These are phyloP conservation scores for Dillenia turbinata DNA, from an alignment of 164 flowering plant genomes.

Conservation along the genomic window DNA sequence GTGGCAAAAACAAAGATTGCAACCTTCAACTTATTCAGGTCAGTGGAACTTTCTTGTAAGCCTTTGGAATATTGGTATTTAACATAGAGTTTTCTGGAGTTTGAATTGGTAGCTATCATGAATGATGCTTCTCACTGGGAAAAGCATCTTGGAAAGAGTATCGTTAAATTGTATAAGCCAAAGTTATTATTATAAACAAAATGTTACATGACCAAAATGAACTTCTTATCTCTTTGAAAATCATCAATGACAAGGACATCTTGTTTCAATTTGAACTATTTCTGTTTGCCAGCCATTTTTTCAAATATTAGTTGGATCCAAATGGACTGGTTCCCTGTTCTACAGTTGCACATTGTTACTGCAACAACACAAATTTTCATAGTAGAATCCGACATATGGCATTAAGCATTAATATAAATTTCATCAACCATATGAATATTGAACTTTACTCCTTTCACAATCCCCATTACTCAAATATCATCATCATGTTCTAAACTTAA, in stretches of 20 bases:
- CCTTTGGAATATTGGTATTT: too few species aligned
- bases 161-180: too few species aligned
- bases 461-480: slow-evolving; percentile 4
- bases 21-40: too few species aligned
- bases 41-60: too few species aligned
- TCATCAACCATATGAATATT: slow-evolving; percentile 4
- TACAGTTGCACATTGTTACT: not conserved
- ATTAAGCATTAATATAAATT: slow-evolving; percentile 7
- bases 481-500: not conserved
- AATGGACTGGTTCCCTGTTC: not conserved
- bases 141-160: too few species aligned
- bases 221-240: too few species aligned
- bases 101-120: too few species aligned
- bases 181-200: too few species aligned
- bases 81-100: too few species aligned
- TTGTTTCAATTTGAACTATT: not conserved
- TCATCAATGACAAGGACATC: not conserved
- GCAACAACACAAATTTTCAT: slow-evolving; percentile 18
- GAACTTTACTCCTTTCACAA: slow-evolving; percentile 17
- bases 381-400: slow-evolving; percentile 29
- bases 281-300: slow-evolving; percentile 15
- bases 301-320: slow-evolving; percentile 5
- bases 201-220: too few species aligned
- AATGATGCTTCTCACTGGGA: too few species aligned
- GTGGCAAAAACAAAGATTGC: too few species aligned